Base-by-base conservation (phyloP, 306 rosid species). In the Vicia sativa region DNA sequence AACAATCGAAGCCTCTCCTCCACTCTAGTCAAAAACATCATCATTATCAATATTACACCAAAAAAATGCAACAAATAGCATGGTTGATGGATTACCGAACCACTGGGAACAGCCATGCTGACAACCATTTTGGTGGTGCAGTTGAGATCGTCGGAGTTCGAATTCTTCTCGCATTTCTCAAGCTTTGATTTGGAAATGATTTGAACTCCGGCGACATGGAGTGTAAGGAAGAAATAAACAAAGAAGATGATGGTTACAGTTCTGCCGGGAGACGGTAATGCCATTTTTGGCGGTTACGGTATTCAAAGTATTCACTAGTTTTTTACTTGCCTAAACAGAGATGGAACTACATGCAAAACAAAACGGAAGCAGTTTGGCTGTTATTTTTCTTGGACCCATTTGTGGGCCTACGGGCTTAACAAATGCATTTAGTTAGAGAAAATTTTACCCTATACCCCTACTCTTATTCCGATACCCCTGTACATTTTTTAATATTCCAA, bases 141-240 rank as follows among this genome's bases (percentile, higher is more conserved):
- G 10, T 90, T 90, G 76, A 93, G 85, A 70, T 75, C 31, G 10
- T 74, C 83, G 49, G 95, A 86, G 66, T 78, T 74, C 25, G 96
- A 88, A 65, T 25, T 88, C 80, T 78, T 84, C 84, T 93, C 96
- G 80, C 96, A 93, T 55, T 86, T 86, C 72, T 90, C 89, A 5
- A 93, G 96, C 79, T 90, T 93, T 15, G 95, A 93, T 75, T 93
- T 93, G 26, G 98, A 93, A 31, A 90, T 90, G 19, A 92, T 90
- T 74, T 90, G 96, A 71, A 85, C 76, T 31, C 83, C 90, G 29
- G 67, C 35, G 46, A 70, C 79, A 45, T 25, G 34, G 6, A 44
- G 73, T 8, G 26, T 63, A 23, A 82, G 31, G 61, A 79, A 31
- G 72, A 56, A 83, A 19, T 68, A 9, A 15, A 80, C 31, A 13